Conservation (phyloP, 1,284 basidiomycete genomes). For the Ustilago lituana region DNA sequence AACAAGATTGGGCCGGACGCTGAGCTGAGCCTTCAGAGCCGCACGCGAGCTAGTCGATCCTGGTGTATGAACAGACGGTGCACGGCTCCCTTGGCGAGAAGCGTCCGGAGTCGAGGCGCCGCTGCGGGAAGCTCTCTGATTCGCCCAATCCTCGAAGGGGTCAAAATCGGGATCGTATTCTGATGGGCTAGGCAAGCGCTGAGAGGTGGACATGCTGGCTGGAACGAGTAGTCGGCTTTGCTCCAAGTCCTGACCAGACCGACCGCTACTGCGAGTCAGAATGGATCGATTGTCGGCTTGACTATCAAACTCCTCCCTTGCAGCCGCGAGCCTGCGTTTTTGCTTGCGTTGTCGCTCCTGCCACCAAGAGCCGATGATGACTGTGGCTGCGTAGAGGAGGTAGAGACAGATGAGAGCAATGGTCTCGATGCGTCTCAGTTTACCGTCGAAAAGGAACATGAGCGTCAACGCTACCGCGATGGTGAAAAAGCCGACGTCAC, state of each 20-base stretch:
- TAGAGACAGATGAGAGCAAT: constrained; percentile 80
- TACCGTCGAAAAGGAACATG: constrained; percentile 80
- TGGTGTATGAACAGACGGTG: constrained; percentile 27
- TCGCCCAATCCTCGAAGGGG: constrained; percentile 54
- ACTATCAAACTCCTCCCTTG: constrained; percentile 48
- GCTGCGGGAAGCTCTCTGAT: constrained; percentile 14
- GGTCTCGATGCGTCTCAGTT: constrained; percentile 80
- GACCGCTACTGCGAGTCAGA: constrained; percentile 20
- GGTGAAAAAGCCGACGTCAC: constrained; percentile 93
- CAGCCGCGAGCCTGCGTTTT: constrained; percentile 37
- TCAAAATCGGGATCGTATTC: constrained; percentile 59
- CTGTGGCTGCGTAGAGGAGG: constrained; percentile 78
- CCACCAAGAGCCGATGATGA: constrained; percentile 84
- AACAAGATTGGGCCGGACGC: constrained; percentile 38
- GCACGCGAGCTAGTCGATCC: constrained; percentile 24
- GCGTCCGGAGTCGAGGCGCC: constrained; percentile 22
- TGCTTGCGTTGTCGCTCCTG: constrained; percentile 50
- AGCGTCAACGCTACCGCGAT: constrained; percentile 79
- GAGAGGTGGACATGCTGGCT: constrained; percentile 6
- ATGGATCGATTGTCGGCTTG: constrained; percentile 34
- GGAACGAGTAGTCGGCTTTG: constrained; percentile 17
- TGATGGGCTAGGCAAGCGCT: constrained; percentile 43
- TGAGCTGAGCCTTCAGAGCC: constrained; percentile 12
- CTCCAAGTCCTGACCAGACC: constrained; percentile 4
- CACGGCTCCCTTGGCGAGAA: constrained; percentile 14